Percentiles rank a stretch among this genome's conserved stretches.
phyloP scores from a whole-genome alignment of 305 asterid genomes.

The Salvia sclarea region DNA sequence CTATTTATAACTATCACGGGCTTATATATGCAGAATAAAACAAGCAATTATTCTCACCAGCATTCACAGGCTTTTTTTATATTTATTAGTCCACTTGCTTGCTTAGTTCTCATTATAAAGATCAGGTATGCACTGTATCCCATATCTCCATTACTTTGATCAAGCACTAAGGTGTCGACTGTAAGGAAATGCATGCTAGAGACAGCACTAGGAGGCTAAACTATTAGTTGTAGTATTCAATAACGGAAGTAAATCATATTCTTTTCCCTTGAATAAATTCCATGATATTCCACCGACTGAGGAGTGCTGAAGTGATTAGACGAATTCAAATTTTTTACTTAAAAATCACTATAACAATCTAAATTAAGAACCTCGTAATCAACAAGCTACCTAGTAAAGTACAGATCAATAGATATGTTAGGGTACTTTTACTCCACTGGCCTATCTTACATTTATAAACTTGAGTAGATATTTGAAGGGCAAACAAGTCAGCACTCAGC shows the following conservation, averaged over 20 bases:
- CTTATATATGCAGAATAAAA: neutral
- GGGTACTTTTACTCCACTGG: neutral
- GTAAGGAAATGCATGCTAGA: neutral
- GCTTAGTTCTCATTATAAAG: neutral
- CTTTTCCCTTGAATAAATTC: neutral
- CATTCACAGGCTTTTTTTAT: neutral
- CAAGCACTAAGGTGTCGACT: neutral
- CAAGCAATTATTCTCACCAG: neutral
- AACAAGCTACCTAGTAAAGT: neutral
- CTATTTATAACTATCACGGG: neutral
- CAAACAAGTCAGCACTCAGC: no score
- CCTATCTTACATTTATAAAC: neutral
- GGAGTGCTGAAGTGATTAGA: no score
- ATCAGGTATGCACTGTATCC: neutral
- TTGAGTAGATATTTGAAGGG: neutral
- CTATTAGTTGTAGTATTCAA: neutral
- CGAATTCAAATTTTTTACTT: no score
- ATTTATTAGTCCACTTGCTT: neutral
- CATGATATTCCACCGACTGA: neutral
- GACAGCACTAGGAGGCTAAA: neutral
- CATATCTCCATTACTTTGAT: neutral
- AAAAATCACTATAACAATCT: no score
- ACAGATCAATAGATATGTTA: neutral
- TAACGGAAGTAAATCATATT: neutral
- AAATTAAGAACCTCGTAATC: no score